Evolutionary conservation across 2,329 filamentous ascomycete genomes (phyloP).

Genomic region (Helotiales sp.): DNA sequence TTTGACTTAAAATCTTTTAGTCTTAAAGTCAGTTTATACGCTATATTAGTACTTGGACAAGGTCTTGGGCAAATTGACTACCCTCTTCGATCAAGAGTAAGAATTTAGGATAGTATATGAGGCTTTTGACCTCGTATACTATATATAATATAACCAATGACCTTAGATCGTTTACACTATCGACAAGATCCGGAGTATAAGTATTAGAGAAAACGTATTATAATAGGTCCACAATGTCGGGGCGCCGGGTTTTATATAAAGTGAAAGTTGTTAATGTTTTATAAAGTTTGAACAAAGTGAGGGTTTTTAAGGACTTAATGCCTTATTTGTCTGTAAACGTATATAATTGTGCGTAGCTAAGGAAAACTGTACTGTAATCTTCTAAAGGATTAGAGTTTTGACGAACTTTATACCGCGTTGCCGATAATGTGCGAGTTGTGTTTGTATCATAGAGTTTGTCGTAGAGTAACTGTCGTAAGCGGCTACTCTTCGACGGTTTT

Average conservation of each 20-base stretch:
- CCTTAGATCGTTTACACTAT: slow-evolving; percentile 29
- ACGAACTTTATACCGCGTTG: slow-evolving; percentile 27
- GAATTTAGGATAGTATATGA: slow-evolving; percentile 27
- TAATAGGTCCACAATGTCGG: slow-evolving; percentile 29
- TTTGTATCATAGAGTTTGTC: slow-evolving; percentile 19
- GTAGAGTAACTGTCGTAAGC: slow-evolving; percentile 22
- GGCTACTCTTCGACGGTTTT: slow-evolving; percentile 21
- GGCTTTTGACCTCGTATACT: slow-evolving; percentile 23
- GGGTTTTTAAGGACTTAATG: slow-evolving; percentile 24
- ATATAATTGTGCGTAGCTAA: slow-evolving; percentile 31
- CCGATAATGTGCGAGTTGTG: slow-evolving; percentile 15
- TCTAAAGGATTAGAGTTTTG: slow-evolving; percentile 25
- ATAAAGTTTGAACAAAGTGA: slow-evolving; percentile 31
- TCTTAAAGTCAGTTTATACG: background rate
- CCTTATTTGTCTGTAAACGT: slow-evolving; percentile 33
- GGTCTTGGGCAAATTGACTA: slow-evolving; percentile 23
- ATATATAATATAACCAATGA: slow-evolving; percentile 29
- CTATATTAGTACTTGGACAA: slow-evolving; percentile 2
- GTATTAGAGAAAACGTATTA: slow-evolving; percentile 27
- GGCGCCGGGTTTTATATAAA: slow-evolving; percentile 15
- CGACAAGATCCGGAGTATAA: slow-evolving; percentile 27
- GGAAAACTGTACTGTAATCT: slow-evolving; percentile 30
- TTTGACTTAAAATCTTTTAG: background rate
- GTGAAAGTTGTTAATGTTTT: slow-evolving; percentile 25
- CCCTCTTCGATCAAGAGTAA: slow-evolving; percentile 27